Conservation (phyloP, 2,329 filamentous ascomycete species). For the Arthrinium phaeospermum region DNA sequence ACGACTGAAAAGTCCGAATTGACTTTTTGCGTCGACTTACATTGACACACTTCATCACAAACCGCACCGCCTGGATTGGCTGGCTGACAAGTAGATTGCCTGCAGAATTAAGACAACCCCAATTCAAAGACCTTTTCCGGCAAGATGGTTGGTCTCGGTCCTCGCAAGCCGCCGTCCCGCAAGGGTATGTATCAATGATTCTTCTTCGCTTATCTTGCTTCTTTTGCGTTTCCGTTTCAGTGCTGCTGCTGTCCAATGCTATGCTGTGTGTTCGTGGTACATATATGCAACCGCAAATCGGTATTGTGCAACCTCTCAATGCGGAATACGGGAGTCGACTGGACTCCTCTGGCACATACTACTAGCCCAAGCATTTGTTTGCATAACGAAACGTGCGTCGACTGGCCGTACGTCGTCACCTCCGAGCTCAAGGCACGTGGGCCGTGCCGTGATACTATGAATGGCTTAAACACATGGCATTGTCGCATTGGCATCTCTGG, state of each 20-base stretch:
- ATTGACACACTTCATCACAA: not conserved
- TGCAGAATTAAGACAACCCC: slow-evolving; percentile 9
- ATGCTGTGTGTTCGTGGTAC: slow-evolving; percentile 3
- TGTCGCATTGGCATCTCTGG: not conserved
- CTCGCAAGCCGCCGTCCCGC: slow-evolving; percentile 55
- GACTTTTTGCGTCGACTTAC: not conserved
- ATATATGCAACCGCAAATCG: not conserved
- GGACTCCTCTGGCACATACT: not conserved
- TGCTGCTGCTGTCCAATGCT: not conserved
- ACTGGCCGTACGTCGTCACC: not conserved
- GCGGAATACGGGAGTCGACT: not conserved
- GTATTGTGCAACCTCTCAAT: not conserved
- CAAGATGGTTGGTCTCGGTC: slow-evolving; percentile 58
- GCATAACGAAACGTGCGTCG: not conserved
- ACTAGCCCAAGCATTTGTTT: not conserved
- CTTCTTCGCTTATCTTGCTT: slow-evolving; percentile 22
- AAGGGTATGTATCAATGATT: slow-evolving; percentile 66
- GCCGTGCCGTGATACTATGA: not conserved
- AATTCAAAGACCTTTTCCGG: slow-evolving; percentile 15
- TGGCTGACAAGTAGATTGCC: not conserved
- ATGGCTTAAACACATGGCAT: not conserved
- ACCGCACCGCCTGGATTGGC: not conserved
- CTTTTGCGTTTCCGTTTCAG: slow-evolving; percentile 10
- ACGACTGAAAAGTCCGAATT: slow-evolving; percentile 3
- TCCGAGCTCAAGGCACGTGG: not conserved